Evolutionary conservation across 202 grass and related monocot genomes (phyloP).

Genomic region (Zoysia matrella): DNA sequence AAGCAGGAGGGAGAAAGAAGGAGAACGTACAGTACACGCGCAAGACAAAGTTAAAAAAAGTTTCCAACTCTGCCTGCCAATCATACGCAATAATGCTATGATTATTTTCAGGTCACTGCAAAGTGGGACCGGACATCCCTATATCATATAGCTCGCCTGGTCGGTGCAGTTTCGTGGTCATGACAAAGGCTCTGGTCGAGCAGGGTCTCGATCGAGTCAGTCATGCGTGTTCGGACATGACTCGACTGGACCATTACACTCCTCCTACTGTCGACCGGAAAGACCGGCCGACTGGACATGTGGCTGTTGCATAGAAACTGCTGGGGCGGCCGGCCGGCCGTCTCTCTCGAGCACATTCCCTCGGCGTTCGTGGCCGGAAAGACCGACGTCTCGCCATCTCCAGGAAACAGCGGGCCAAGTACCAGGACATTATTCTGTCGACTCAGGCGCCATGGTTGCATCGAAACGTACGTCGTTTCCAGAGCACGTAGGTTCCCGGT

Average conservation of each 20-base stretch:
- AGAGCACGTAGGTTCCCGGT: neutral
- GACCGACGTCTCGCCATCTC: too few relatives aligned
- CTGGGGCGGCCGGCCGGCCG: too few relatives aligned
- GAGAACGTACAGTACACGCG: too few relatives aligned
- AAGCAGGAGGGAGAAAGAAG: too few relatives aligned
- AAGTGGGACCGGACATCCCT: too few relatives aligned
- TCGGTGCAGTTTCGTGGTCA: too few relatives aligned
- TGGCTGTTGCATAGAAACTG: neutral
- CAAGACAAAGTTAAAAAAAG: neutral
- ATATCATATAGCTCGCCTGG: too few relatives aligned
- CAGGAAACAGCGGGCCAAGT: slow-evolving; percentile 5
- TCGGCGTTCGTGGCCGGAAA: neutral
- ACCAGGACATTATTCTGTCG: neutral
- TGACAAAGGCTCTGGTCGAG: neutral
- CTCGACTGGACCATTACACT: slow-evolving; percentile 12
- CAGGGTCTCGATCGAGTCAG: neutral
- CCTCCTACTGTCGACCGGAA: too few relatives aligned
- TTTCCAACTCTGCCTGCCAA: neutral
- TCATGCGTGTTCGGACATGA: slow-evolving; percentile 15
- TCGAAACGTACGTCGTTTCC: neutral
- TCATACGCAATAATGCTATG: too few relatives aligned
- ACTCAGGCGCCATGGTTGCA: neutral
- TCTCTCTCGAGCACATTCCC: neutral
- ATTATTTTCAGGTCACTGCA: too few relatives aligned
- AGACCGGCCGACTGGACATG: too few relatives aligned